phyloP scores from a whole-genome alignment of 768 basidiomycete species.

The Rhodotorula sphaerocarpa region DNA sequence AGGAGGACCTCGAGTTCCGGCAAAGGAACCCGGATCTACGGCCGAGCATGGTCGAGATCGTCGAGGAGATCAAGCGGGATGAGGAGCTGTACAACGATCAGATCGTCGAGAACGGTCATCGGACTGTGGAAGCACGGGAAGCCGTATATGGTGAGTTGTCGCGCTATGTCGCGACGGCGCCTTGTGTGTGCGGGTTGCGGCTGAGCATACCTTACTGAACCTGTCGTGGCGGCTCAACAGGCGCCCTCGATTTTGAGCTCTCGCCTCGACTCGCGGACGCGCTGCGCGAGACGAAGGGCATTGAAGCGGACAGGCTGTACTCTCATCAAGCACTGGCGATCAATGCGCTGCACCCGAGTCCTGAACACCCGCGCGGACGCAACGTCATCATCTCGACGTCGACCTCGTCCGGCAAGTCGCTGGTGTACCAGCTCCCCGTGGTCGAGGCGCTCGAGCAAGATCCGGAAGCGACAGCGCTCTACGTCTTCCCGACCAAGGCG shows the following conservation, averaged over 20 bases:
- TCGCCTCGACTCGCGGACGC: slow-evolving; percentile 55
- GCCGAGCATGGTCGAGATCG: slow-evolving; percentile 53
- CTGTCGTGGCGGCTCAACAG: slow-evolving; percentile 22
- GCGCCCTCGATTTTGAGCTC: slow-evolving; percentile 51
- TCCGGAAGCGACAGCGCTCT: slow-evolving; percentile 58
- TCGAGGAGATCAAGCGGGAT: slow-evolving; percentile 51
- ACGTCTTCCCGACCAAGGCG: slow-evolving; percentile 89
- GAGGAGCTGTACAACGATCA: slow-evolving; percentile 62
- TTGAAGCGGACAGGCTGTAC: slow-evolving; percentile 53
- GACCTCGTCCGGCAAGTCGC: slow-evolving; percentile 58
- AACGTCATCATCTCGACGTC: slow-evolving; percentile 82
- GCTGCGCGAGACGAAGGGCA: slow-evolving; percentile 54
- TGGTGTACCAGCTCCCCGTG: slow-evolving; percentile 57
- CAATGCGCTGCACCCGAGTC: slow-evolving; percentile 42
- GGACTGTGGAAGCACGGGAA: slow-evolving; percentile 52
- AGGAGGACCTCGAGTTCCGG: slow-evolving; percentile 37
- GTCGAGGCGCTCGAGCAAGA: slow-evolving; percentile 60
- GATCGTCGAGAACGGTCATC: slow-evolving; percentile 52
- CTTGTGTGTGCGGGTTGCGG: not conserved
- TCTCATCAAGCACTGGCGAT: slow-evolving; percentile 65
- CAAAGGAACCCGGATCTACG: slow-evolving; percentile 46
- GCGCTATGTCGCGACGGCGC: not conserved
- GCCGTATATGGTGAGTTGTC: slow-evolving; percentile 50
- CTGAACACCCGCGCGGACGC: slow-evolving; percentile 50
- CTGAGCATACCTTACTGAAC: no score